Evolutionary conservation across 805 yeast genomes (phyloP).

Genomic region (Candida qinlingensis): DNA sequence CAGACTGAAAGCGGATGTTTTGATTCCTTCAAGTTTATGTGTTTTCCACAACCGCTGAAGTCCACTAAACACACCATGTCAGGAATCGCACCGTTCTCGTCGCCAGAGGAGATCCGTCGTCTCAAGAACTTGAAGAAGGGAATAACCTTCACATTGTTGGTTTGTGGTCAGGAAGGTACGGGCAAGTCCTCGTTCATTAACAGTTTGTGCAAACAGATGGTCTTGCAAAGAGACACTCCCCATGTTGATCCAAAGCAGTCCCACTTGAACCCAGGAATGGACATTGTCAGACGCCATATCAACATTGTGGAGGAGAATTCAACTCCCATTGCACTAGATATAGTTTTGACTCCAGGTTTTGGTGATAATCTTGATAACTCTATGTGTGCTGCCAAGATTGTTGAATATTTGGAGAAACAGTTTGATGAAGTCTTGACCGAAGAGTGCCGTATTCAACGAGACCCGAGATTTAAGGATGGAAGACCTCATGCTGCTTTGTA

Average conservation of each 20-base stretch:
- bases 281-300: slow-evolving; percentile 45
- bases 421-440: slow-evolving; percentile 69
- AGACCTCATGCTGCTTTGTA: slow-evolving; percentile 76
- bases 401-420: slow-evolving; percentile 60
- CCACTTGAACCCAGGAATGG: slow-evolving; percentile 30
- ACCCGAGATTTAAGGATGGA: slow-evolving; percentile 64
- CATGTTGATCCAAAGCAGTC: slow-evolving; percentile 29
- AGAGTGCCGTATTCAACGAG: slow-evolving; percentile 69
- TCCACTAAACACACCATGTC: not conserved
- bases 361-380: slow-evolving; percentile 72
- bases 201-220: slow-evolving; percentile 52
- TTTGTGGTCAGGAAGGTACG: slow-evolving; percentile 67
- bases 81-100: slow-evolving; percentile 1
- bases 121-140: slow-evolving; percentile 61
- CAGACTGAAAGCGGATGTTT: not conserved
- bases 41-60: not conserved
- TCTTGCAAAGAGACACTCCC: slow-evolving; percentile 25
- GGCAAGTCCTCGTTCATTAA: slow-evolving; percentile 74
- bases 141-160: slow-evolving; percentile 59
- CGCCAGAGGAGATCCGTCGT: slow-evolving; percentile 41
- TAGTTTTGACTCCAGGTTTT: slow-evolving; percentile 71
- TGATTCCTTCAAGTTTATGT: not conserved
- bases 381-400: slow-evolving; percentile 42
- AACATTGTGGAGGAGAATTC: slow-evolving; percentile 55
- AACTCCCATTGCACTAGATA: slow-evolving; percentile 45